Conservation (phyloP, 2,329 filamentous ascomycete genomes). For the Thielaviopsis ethacetica region DNA sequence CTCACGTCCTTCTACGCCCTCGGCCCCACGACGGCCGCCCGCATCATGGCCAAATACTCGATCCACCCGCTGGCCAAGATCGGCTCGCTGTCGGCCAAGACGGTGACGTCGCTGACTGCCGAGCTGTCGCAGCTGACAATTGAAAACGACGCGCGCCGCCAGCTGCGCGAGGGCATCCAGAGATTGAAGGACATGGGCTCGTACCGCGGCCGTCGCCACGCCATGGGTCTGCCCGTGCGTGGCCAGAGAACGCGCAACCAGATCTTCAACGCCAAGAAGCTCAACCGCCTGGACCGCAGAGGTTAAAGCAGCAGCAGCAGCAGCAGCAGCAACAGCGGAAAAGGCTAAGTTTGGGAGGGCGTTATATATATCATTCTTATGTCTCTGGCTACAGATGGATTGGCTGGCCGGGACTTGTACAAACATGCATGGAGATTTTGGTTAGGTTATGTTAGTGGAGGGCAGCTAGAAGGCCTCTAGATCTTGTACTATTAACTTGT, state of each 20-base stretch:
- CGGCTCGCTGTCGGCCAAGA: conserved; percentile 56
- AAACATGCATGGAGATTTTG: neutral
- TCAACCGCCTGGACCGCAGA: conserved; percentile 40
- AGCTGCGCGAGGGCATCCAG: conserved; percentile 70
- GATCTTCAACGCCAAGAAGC: conserved; percentile 41
- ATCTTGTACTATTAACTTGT: neutral
- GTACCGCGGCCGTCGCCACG: conserved; percentile 78
- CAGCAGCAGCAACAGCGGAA: neutral
- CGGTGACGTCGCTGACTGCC: conserved; percentile 65
- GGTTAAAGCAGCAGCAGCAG: conserved; percentile 17
- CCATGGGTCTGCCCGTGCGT: conserved; percentile 78
- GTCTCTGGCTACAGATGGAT: neutral
- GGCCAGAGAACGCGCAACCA: conserved; percentile 78
- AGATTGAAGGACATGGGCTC: conserved; percentile 80
- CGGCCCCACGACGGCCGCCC: conserved; percentile 49
- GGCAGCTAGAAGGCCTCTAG: neutral
- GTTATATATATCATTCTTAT: neutral
- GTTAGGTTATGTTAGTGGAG: neutral
- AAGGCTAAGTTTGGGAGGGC: neutral
- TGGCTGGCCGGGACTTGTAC: neutral
- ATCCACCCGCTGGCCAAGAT: conserved; percentile 75
- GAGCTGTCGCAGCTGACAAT: conserved; percentile 86
- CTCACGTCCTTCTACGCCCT: conserved; percentile 80
- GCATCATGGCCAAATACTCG: conserved; percentile 73
- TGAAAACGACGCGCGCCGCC: conserved; percentile 68